phyloP scores from a whole-genome alignment of 345 rosid genomes.

The Pelargonium nanum region DNA sequence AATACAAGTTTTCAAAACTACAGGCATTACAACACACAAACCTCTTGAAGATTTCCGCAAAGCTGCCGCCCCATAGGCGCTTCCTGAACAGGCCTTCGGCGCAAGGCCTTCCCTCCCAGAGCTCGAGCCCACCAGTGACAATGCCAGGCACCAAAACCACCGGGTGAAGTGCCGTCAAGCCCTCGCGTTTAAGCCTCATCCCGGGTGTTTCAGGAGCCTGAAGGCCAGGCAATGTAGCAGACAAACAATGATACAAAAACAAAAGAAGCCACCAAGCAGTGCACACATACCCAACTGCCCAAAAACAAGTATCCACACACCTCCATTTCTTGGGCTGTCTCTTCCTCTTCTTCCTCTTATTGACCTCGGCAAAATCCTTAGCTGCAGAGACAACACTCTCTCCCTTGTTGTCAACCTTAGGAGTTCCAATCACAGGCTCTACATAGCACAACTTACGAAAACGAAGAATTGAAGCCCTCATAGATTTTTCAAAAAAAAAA shows the following conservation, averaged over 20 bases:
- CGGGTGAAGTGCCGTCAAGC: constrained; percentile 49
- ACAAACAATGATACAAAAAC: constrained; percentile 39
- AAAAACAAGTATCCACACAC: constrained; percentile 45
- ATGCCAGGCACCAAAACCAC: constrained; percentile 78
- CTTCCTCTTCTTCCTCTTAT: constrained; percentile 1
- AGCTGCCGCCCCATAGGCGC: constrained; percentile 69
- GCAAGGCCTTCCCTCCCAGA: constrained; percentile 72
- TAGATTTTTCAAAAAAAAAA: background rate
- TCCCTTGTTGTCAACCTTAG: constrained; percentile 15
- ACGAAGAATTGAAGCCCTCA: background rate
- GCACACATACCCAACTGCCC: constrained; percentile 54
- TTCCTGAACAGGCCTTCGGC: constrained; percentile 64
- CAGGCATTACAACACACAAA: constrained; percentile 3
- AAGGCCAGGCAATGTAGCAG: constrained; percentile 38
- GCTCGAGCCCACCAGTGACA: constrained; percentile 62
- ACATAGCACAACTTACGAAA: background rate
- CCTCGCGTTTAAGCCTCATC: constrained; percentile 42
- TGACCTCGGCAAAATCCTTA: constrained; percentile 7
- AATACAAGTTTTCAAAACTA: background rate
- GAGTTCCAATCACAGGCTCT: background rate
- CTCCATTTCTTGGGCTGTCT: constrained; percentile 33
- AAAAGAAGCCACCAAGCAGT: constrained; percentile 55
- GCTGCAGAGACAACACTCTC: constrained; percentile 6
- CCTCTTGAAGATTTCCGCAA: constrained; percentile 55
- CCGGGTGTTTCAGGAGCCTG: constrained; percentile 50